These are phyloP conservation scores for Microdochium bolleyi DNA, from an alignment of 2,329 filamentous ascomycete genomes.

Conservation along the genomic window DNA sequence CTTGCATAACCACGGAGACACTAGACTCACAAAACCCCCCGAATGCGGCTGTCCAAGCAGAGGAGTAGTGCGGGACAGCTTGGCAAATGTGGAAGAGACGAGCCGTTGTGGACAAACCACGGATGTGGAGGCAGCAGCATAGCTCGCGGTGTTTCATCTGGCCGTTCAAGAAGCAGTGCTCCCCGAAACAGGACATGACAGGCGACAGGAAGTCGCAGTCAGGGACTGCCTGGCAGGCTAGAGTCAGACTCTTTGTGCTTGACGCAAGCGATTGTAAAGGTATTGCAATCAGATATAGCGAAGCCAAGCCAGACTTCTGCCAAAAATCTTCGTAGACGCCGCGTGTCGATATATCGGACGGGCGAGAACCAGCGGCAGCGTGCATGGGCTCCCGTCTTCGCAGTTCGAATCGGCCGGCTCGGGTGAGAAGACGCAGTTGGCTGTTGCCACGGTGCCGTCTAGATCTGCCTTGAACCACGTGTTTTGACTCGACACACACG, in stretches of 20 bases:
- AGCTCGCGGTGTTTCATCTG: neutral
- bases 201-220: neutral
- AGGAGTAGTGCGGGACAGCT: neutral
- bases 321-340: neutral
- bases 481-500: conserved; percentile 50
- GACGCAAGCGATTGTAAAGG: neutral
- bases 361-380: neutral
- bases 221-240: neutral
- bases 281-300: neutral
- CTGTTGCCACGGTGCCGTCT: neutral
- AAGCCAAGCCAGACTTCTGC: neutral
- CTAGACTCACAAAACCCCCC: neutral
- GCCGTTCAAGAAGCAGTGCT: neutral
- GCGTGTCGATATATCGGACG: neutral
- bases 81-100: neutral
- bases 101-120: neutral
- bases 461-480: conserved; percentile 19
- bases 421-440: neutral
- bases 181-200: neutral
- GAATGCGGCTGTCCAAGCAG: neutral
- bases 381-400: neutral
- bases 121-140: neutral
- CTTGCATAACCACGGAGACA: neutral
- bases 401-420: neutral
- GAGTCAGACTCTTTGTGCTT: neutral